Base-by-base conservation (phyloP, 208 protist species). In the Trypanosoma rangeli region DNA sequence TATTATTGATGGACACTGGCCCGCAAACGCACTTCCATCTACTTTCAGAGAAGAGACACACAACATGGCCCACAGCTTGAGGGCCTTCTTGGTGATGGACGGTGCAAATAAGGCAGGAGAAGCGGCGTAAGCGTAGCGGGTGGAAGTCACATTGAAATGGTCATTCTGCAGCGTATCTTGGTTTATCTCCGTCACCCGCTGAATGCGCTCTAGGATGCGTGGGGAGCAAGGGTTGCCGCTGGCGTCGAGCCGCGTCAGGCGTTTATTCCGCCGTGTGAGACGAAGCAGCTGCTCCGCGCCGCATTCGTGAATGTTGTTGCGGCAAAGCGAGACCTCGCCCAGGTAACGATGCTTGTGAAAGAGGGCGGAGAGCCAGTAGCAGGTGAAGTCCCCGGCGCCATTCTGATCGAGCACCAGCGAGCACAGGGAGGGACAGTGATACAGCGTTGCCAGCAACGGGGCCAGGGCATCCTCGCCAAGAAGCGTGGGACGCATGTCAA, bases 1-100 rank as follows among this genome's bases (percentile, higher is more conserved):
- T 28, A 95, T 85, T 48, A 85, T 35, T 29, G 84, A 83, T 13
- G 53, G 74, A 69, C 1, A 1, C 29, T 26, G 29, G 28, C 29
- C 18, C 12, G 28, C 54, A 8, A 26, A 37, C 26, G 54, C 18
- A 10, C 54, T 8, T 0, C 35, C 54, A 4, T 8, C 54, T 5
- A 16, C 26, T 13, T 35, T 84, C 29, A 93, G 63, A 22, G 91
- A 78, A 7, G 79, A 60, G 22, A 77, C 76, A 3, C 78, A 84
- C 16, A 96, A 79, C 86, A 93, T 88, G 20, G 86, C 79, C 89
- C 91, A 96, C 61, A 92, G 80, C 18, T 64, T 75, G 58, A 93
- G 78, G 49, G 83, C 91, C 53, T 82, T 70, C 68, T 82, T 81
- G 55, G 83, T 58, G 49, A 85, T 78, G 49, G 53, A 28, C n/a